A percentile compares a stretch with the other conserved stretches of the same genome.
Evolutionary conservation across 176 grass and related monocot species (phyloP).

Genomic region (Zoysia japonica): DNA sequence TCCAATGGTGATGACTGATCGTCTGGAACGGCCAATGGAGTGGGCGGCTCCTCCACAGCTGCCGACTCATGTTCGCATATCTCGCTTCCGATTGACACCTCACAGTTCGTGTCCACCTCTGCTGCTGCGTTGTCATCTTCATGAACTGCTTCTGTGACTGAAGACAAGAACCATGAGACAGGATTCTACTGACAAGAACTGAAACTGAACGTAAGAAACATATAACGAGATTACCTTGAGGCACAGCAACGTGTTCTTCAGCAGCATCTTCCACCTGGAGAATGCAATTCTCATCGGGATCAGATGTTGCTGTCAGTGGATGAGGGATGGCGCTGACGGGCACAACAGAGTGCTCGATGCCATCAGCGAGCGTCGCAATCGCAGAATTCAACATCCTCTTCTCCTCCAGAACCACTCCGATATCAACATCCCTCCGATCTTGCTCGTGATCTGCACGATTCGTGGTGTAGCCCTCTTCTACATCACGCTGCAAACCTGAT

Average conservation of each 20-base stretch:
- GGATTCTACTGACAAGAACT: neutral
- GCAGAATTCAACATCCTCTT: conserved; percentile 50
- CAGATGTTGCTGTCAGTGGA: neutral
- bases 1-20: conserved; percentile 35
- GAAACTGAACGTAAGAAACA: neutral
- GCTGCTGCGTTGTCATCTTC: conserved; percentile 53
- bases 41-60: conserved; percentile 6
- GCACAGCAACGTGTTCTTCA: conserved; percentile 24
- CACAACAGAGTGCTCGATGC: conserved; percentile 23
- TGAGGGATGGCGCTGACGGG: neutral
- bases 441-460: neutral
- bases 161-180: neutral
- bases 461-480: conserved; percentile 15
- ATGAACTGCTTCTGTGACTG: conserved; percentile 32
- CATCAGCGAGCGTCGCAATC: neutral
- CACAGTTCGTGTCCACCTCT: conserved; percentile 55
- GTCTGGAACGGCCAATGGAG: conserved; percentile 21
- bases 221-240: conserved; percentile 36
- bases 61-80: conserved; percentile 64
- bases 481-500: conserved; percentile 27
- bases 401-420: conserved; percentile 52
- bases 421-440: conserved; percentile 41
- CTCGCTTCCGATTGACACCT: conserved; percentile 81
- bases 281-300: conserved; percentile 9
- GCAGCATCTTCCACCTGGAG: neutral